Evolutionary conservation across 371 early-diverging fungal species (phyloP), one percentile per base, ranked within the genome.

Genomic region (Phascolomyces articulosus): DNA sequence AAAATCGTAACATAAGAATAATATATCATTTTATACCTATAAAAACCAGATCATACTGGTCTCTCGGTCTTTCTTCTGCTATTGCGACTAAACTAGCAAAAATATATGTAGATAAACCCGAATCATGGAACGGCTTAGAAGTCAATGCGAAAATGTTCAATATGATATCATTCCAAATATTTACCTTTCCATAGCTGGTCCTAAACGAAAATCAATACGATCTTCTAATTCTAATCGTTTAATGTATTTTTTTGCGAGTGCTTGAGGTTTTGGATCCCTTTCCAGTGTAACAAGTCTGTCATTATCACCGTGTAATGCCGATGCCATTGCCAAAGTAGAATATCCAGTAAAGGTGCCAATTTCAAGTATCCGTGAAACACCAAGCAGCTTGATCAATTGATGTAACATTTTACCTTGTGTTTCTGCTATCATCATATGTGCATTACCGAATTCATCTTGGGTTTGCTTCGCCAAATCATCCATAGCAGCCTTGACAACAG

Each of bases 261-360:
- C 55, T 7, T 79, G 74, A 31, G 78, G 75, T 24, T 67, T 59
- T 20, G 65, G 34, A 38, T 87, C 80, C 24, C 68, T 47, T 53
- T 90, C 90, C 10, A 85, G 72, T 0, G 87, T 80, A 2, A 81
- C 56, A 6, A 89, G 40, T 2, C 28, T 68, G 3, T 65, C 67
- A 2, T 64, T 63, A 0, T 62, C 11, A 34, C 11, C 29, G 11
- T 61, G 26, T 48, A 87, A 62, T 1, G 84, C 88, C 20, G 86
- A 82, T 4, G 84, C 88, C 80, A 90, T 82, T n/a, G 83, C 84
- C 58, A 87, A 70, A 7, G 87, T 80, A 4, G 82, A 80, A 55
- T 71, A 83, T 1, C 90, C 90, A 20, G 87, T 85, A 62, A 87
- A 88, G 18, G 84, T 83, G 11, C 90, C 90, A 53, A 90, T 74